Conservation (phyloP, 2,329 filamentous ascomycete species). For the Fusarium pininemorale region DNA sequence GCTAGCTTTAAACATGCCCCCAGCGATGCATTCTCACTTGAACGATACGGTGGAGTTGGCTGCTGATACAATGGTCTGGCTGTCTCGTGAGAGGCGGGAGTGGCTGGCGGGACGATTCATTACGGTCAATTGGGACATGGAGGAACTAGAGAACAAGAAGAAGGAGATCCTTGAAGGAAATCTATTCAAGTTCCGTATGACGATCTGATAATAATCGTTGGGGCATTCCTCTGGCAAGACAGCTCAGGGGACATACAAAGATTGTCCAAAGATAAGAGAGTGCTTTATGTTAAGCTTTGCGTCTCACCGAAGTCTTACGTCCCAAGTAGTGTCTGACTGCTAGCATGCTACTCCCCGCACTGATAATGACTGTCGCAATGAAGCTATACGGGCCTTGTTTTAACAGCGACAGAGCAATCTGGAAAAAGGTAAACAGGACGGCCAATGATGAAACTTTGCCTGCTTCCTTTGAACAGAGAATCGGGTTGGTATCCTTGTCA, state of each 20-base stretch:
- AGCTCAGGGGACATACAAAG: neutral
- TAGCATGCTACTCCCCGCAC: rapidly evolving
- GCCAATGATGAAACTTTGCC: rapidly evolving
- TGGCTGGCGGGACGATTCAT: neutral
- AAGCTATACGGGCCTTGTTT: neutral
- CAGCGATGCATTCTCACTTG: neutral
- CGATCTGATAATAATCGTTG: neutral
- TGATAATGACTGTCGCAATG: neutral
- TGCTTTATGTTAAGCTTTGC: rapidly evolving
- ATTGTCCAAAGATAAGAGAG: too few species aligned
- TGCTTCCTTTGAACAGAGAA: neutral
- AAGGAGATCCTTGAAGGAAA: neutral
- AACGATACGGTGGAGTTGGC: neutral
- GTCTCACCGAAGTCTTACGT: rapidly evolving
- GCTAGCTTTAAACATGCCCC: neutral
- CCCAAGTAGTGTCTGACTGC: rapidly evolving
- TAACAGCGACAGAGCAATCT: rapidly evolving
- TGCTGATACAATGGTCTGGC: neutral
- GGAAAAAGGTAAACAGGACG: rapidly evolving
- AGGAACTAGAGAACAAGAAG: neutral
- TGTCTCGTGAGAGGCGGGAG: neutral
- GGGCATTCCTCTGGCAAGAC: neutral
- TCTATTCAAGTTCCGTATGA: neutral
- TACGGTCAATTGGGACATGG: neutral
- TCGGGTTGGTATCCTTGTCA: neutral